A percentile compares a stretch with the other conserved stretches of the same genome.
Evolutionary conservation across 371 early-diverging fungal species (phyloP).

Genomic region (Apophysomyces trapeziformis): DNA sequence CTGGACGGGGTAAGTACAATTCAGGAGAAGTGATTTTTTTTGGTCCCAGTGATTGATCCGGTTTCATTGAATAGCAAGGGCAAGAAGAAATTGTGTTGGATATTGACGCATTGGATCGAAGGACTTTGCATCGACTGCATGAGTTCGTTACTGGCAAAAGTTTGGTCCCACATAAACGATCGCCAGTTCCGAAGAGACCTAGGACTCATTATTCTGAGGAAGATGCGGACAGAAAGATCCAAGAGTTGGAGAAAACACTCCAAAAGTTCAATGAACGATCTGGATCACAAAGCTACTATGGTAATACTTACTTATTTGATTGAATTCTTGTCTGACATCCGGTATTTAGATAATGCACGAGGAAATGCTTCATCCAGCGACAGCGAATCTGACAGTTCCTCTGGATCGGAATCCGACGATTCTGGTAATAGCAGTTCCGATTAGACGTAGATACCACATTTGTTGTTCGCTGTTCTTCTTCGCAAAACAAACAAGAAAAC

Average conservation of each 20-base stretch:
- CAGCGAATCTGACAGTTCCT: conserved; percentile 61
- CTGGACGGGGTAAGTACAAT: conserved; percentile 61
- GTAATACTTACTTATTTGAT: conserved; percentile 14
- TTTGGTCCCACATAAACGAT: conserved; percentile 11
- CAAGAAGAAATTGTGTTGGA: conserved; percentile 94
- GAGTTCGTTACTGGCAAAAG: conserved; percentile 72
- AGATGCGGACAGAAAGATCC: conserved; percentile 60
- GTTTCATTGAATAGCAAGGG: conserved; percentile 44
- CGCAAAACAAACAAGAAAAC: neutral
- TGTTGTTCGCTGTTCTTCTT: conserved; percentile 21
- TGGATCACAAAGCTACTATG: conserved; percentile 20
- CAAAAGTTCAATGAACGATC: conserved; percentile 53
- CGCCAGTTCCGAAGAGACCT: conserved; percentile 30
- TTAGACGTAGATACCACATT: conserved; percentile 49
- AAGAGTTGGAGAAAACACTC: conserved; percentile 69
- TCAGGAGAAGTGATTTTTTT: neutral
- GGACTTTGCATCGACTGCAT: conserved; percentile 81
- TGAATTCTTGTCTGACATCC: neutral
- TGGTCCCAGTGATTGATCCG: neutral
- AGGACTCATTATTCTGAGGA: conserved; percentile 55
- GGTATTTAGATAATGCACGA: conserved; percentile 3
- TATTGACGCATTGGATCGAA: conserved; percentile 84
- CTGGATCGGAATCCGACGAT: conserved; percentile 77
- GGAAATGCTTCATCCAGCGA: conserved; percentile 51
- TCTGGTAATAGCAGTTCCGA: conserved; percentile 75